These are phyloP conservation scores for Pleurotus citrinopileatus DNA, from an alignment of 768 basidiomycete genomes.

Conservation along the genomic window DNA sequence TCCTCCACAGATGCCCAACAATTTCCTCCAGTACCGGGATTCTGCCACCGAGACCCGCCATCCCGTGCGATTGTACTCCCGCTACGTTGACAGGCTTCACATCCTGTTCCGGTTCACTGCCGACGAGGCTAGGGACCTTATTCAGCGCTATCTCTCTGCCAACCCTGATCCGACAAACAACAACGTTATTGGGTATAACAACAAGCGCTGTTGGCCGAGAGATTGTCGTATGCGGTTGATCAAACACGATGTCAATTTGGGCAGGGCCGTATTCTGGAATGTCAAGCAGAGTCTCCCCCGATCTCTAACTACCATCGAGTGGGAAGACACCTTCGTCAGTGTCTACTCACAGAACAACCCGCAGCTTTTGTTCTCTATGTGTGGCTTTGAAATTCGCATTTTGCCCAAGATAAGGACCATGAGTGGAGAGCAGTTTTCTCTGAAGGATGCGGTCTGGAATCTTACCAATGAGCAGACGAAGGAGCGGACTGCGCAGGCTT, in stretches of 20 bases:
- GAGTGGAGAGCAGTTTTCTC: constrained; percentile 94
- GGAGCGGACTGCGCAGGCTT: constrained; percentile 96
- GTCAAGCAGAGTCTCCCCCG: constrained; percentile 95
- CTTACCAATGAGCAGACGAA: constrained; percentile 96
- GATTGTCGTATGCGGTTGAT: constrained; percentile 99
- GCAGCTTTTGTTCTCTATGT: constrained; percentile 97
- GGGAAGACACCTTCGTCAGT: constrained; percentile 97
- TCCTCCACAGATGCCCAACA: constrained; percentile 95
- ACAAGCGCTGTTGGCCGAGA: constrained; percentile 98
- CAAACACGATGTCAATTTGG: constrained; percentile 99
- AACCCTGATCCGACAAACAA: constrained; percentile 99
- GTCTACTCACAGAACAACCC: constrained; percentile 98
- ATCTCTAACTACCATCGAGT: constrained; percentile 96
- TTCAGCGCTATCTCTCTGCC: constrained; percentile 95
- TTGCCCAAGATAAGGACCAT: constrained; percentile 94
- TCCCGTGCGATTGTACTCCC: constrained; percentile 96
- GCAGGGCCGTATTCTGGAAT: constrained; percentile 99
- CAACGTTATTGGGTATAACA: constrained; percentile 99
- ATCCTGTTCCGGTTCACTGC: constrained; percentile 97
- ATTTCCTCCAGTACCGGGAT: constrained; percentile 97
- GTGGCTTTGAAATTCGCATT: constrained; percentile 97
- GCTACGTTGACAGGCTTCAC: constrained; percentile 93
- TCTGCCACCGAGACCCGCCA: constrained; percentile 93
- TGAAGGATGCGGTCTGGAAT: constrained; percentile 97
- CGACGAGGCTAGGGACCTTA: constrained; percentile 95